A percentile compares a stretch with the other conserved stretches of the same genome.
Conservation (phyloP, 257 asterid species). For the Thymus quinquecostatus region DNA sequence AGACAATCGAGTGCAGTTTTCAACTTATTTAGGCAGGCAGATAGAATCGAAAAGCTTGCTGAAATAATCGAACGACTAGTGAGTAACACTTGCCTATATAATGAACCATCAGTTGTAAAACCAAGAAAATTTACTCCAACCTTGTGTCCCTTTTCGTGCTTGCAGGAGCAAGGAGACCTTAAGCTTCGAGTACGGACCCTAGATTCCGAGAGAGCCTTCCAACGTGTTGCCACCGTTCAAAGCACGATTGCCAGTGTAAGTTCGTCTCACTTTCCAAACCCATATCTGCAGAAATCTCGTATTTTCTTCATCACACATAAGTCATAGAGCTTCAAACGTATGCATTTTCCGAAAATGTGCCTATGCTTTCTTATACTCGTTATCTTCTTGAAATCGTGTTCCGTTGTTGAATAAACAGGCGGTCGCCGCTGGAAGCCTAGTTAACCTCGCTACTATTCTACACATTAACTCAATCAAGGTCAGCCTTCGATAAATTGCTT, state of each 20-base stretch:
- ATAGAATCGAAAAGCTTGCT: conserved; percentile 92
- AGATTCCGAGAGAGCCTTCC: conserved; percentile 97
- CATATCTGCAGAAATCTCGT: not conserved
- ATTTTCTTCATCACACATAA: not conserved
- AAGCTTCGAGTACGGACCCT: conserved; percentile 92
- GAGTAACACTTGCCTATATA: conserved; percentile 14
- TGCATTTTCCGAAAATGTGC: not conserved
- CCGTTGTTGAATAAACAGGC: conserved; percentile 56
- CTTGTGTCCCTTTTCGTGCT: not conserved
- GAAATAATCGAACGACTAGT: conserved; percentile 84
- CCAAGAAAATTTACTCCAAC: not conserved
- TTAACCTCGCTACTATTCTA: conserved; percentile 86
- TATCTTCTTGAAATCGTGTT: not conserved
- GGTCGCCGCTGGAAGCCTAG: conserved; percentile 95
- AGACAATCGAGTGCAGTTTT: conserved; percentile 86
- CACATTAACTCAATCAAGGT: conserved; percentile 76
- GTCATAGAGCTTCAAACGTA: not conserved
- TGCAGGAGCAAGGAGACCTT: conserved; percentile 97
- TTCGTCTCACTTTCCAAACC: not conserved
- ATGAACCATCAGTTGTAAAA: conserved; percentile 17
- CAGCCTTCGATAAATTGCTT: conserved; percentile 30
- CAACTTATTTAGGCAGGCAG: conserved; percentile 96
- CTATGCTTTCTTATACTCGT: not conserved
- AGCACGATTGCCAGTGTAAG: conserved; percentile 81
- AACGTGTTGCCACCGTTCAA: conserved; percentile 96